These are phyloP conservation scores for Lachnellula arida DNA, from an alignment of 2,329 filamentous ascomycete species.

Conservation along the genomic window DNA sequence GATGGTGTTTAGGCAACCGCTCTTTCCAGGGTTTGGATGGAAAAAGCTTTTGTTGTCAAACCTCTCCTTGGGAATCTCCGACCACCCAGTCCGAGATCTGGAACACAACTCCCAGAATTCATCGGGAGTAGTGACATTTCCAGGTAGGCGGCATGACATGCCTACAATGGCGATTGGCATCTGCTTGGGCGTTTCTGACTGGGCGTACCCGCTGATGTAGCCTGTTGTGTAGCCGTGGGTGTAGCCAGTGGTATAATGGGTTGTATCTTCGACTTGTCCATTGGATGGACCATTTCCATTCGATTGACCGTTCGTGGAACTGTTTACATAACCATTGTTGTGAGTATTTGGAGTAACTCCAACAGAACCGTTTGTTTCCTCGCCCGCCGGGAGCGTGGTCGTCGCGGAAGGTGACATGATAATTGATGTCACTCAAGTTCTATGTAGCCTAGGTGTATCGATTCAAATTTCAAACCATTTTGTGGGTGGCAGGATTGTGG, in stretches of 20 bases:
- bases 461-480: not conserved
- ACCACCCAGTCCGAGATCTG: constrained; percentile 33
- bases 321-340: constrained; percentile 21
- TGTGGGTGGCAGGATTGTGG: not conserved
- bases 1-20: constrained; percentile 13
- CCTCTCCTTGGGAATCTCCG: constrained; percentile 28
- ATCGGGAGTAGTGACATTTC: constrained; percentile 33
- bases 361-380: constrained; percentile 1
- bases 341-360: constrained; percentile 16
- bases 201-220: constrained; percentile 15
- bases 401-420: constrained; percentile 28
- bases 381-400: constrained; percentile 5
- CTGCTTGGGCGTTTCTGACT: constrained; percentile 14
- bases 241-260: constrained; percentile 18
- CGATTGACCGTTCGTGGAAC: not conserved
- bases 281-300: constrained; percentile 3
- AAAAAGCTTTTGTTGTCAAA: constrained; percentile 49
- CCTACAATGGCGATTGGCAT: constrained; percentile 36
- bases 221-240: constrained; percentile 25
- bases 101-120: constrained; percentile 36
- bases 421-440: constrained; percentile 27
- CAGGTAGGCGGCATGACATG: constrained; percentile 37
- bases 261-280: constrained; percentile 1
- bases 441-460: constrained; percentile 16
- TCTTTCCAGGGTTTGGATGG: constrained; percentile 40